phyloP scores from a whole-genome alignment of 225 moss, liverwort and hornwort species.

The Antitrichia curtipendula region DNA sequence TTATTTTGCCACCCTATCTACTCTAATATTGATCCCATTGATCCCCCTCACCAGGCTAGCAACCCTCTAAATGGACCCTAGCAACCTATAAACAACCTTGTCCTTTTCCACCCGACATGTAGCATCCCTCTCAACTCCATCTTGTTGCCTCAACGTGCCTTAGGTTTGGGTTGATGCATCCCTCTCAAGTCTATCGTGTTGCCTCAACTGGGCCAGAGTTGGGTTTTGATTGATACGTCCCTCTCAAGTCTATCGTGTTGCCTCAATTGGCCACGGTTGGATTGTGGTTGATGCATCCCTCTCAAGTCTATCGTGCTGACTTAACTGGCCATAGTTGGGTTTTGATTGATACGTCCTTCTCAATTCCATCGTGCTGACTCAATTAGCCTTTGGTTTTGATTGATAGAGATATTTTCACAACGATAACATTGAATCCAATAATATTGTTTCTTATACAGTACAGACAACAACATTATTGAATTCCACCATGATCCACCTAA shows the following conservation, averaged over 20 bases:
- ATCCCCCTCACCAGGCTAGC: too few relatives aligned
- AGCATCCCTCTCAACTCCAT: not conserved
- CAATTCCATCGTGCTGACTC: not conserved
- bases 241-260: not conserved
- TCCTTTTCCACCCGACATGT: too few relatives aligned
- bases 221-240: not conserved
- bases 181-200: not conserved
- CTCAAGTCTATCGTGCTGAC: not conserved
- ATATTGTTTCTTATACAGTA: not conserved
- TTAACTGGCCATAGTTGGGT: not conserved
- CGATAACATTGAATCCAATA: not conserved
- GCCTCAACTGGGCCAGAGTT: not conserved
- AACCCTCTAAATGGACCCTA: too few relatives aligned
- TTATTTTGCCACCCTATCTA: rapidly evolving
- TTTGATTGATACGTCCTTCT: not conserved
- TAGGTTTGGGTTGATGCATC: not conserved
- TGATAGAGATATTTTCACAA: rapidly evolving
- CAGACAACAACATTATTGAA: not conserved
- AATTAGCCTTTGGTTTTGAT: not conserved
- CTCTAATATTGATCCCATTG: not conserved
- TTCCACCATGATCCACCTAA: not conserved
- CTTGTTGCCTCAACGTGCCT: not conserved
- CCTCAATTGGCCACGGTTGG: not conserved
- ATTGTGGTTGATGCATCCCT: not conserved
- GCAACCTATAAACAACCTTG: too few relatives aligned